Base-by-base conservation (phyloP, 2,329 filamentous ascomycete genomes). In the Hymenotorrendiella dingleyae region DNA sequence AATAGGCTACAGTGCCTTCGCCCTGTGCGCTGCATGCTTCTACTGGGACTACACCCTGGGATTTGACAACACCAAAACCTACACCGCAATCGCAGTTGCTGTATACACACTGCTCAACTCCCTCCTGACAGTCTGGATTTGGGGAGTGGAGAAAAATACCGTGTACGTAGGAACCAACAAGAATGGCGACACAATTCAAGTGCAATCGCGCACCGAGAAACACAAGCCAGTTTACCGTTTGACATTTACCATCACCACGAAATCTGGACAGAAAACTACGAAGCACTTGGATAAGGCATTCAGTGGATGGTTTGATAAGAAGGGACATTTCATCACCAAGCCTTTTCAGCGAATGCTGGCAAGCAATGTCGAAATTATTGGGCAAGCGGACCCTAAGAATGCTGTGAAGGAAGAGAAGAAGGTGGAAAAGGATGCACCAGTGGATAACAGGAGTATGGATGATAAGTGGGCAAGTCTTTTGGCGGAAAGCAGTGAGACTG, bases 21-120 rank as follows among this genome's bases (percentile, higher is more conserved):
- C 74, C 46, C 80, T 96, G 49, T 84, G 88, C 14, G 90, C 75
- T 17, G 84, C 80, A 48, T 89, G 87, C 57, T 97, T 97, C 72
- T 80, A 79, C 49, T 90, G 88, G 69, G 93, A 98, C 73, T 94
- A 88, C 70, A 87, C 86, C 61, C 72, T 89, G 36, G 91, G 90
- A 55, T 97, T 93, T 74, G 87, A 95, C 50, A 71, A 67, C 48
- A 95, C 90, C 14, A 94, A 93, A 66, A 68, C 74, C 50, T 91
- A 82, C 69, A 94, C 91, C 0, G 76, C 85, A 3, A 76, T 73
- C 28, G 91, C 93, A 3, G 91, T 97, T 4, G 72, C 74, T 9
- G 61, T 82, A 12, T 98, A 98, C 69, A 81, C 86, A 30, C 40
- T 85, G 2, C 68, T 98, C 38, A 97, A 96, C 62, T 73, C 76